phyloP scores from a whole-genome alignment of 148 eudicot genomes.

The Beta vulgaris region DNA sequence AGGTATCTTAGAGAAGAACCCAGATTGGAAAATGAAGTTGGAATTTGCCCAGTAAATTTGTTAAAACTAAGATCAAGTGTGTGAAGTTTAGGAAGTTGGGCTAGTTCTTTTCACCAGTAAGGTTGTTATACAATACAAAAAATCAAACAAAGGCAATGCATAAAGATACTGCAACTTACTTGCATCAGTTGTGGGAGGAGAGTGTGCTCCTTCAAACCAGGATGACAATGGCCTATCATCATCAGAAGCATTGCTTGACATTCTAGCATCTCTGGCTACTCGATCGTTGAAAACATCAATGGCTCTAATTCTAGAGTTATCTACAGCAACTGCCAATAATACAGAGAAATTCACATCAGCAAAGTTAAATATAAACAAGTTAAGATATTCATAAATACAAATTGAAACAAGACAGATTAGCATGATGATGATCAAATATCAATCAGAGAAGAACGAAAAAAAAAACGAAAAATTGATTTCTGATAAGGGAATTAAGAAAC shows the following conservation, averaged over 20 bases:
- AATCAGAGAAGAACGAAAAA: too few species aligned
- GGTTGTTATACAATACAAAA: constrained; percentile 45
- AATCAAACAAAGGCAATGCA: constrained; percentile 4
- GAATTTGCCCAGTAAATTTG: constrained; percentile 54
- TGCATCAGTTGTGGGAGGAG: constrained; percentile 36
- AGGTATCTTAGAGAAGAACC: constrained; percentile 47
- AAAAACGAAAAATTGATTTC: too few species aligned
- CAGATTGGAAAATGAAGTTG: constrained; percentile 29
- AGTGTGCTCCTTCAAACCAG: constrained; percentile 55
- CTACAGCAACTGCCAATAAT: constrained; percentile 32
- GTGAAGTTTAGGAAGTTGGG: constrained; percentile 43
- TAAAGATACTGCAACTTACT: constrained; percentile 31
- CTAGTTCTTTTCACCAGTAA: constrained; percentile 48
- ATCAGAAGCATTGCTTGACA: constrained; percentile 35
- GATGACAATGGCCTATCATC: constrained; percentile 67
- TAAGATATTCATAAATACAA: too few species aligned
- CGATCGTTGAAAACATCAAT: constrained; percentile 26
- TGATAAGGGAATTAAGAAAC: too few species aligned
- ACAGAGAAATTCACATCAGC: constrained; percentile 2
- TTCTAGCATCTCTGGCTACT: constrained; percentile 22
- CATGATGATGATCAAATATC: too few species aligned
- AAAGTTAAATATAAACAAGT: too few species aligned
- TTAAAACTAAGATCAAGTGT: constrained; percentile 69
- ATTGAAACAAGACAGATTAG: too few species aligned
- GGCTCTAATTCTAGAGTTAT: constrained; percentile 22